Evolutionary conservation across 257 asterid species (phyloP).

Genomic region (Rhazya stricta): DNA sequence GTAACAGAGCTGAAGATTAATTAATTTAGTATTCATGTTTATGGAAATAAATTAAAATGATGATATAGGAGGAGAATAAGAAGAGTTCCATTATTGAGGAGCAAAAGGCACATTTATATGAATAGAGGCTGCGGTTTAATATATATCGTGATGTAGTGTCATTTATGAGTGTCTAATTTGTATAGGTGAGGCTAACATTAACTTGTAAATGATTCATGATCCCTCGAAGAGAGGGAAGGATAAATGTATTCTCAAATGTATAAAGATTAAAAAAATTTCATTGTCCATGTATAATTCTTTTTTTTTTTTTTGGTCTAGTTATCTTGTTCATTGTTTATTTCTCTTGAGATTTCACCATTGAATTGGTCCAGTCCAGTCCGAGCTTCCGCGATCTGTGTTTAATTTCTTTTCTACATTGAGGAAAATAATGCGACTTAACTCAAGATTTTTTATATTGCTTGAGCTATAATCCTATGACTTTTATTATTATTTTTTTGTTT

Average conservation of each 20-base stretch:
- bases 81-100: slow-evolving; percentile 2
- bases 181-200: slow-evolving; percentile 18
- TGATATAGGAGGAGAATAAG: slow-evolving; percentile 7
- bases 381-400: too few species aligned
- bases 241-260: slow-evolving; percentile 5
- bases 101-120: not conserved
- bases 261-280: not conserved
- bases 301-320: not conserved
- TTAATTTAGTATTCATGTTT: not conserved
- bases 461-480: too few species aligned
- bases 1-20: not conserved
- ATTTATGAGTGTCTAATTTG: slow-evolving; percentile 4
- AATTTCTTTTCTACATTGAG: too few species aligned
- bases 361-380: too few species aligned
- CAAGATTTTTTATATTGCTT: too few species aligned
- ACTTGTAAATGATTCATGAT: slow-evolving; percentile 15
- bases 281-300: not conserved
- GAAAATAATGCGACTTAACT: too few species aligned
- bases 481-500: too few species aligned
- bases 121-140: slow-evolving; percentile 7
- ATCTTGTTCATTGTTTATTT: not conserved
- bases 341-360: not conserved
- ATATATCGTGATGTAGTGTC: not conserved
- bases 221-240: not conserved
- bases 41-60: slow-evolving; percentile 7